phyloP scores from a whole-genome alignment of 2,329 filamentous ascomycete genomes.

The Biscogniauxia mediterranea region DNA sequence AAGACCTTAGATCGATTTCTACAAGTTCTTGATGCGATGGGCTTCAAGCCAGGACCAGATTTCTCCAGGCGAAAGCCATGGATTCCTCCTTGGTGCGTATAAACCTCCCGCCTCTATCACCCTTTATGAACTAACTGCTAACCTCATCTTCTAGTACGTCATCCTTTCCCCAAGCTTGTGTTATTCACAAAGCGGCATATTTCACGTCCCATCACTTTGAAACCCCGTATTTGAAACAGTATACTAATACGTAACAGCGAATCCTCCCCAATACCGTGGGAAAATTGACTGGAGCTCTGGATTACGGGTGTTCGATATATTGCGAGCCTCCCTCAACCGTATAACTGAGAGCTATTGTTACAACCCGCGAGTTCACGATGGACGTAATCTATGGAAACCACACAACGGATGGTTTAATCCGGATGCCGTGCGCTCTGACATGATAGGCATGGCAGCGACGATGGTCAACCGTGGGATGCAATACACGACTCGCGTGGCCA shows the following conservation, averaged over 20 bases:
- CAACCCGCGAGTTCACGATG: neutral
- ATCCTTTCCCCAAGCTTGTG: neutral
- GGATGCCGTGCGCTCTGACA: slow-evolving; percentile 20
- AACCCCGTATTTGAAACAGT: neutral
- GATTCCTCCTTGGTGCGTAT: neutral
- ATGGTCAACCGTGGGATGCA: slow-evolving; percentile 13
- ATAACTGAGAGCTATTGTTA: slow-evolving; percentile 7
- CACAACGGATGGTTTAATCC: slow-evolving; percentile 17
- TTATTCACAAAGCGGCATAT: no score
- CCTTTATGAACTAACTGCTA: neutral
- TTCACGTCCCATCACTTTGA: no score
- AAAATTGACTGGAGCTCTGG: slow-evolving; percentile 14
- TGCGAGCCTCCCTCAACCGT: slow-evolving; percentile 14
- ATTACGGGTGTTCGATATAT: slow-evolving; percentile 18
- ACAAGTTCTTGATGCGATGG: neutral
- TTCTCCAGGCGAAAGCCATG: neutral
- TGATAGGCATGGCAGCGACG: slow-evolving; percentile 17
- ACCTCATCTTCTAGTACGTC: neutral
- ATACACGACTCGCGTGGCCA: slow-evolving; percentile 13
- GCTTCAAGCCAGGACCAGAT: neutral
- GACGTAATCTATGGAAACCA: slow-evolving; percentile 3
- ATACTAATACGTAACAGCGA: slow-evolving; percentile 10
- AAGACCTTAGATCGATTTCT: neutral
- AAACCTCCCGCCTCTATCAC: neutral
- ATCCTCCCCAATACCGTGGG: slow-evolving; percentile 3